Evolutionary conservation across 768 basidiomycete genomes (phyloP), one percentile per base, ranked within the genome.

Genomic region (Filobasidium wieringae): DNA sequence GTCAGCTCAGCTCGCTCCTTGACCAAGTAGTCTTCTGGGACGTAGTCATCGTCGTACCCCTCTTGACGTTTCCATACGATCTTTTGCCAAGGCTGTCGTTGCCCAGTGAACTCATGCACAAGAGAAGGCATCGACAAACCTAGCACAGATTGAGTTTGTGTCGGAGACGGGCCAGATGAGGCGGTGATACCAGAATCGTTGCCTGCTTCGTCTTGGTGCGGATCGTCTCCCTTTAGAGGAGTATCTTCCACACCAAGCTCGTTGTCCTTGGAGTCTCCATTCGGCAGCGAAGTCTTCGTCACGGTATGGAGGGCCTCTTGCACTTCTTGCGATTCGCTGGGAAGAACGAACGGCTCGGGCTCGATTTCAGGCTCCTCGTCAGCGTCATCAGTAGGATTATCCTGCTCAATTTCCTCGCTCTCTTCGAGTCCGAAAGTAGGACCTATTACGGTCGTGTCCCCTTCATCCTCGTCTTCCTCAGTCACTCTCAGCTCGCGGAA

Each of bases 11-110:
- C 22, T 40, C 40, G 34, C 9, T 60, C 45, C 9, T 57, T 51
- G 2, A 51, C 41, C 24, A 91, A 78, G 73, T 92, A 92, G 8
- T 81, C 77, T 7, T 78, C 74, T 9, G 86, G 84, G 53, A 92
- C 82, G 76, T 88, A 82, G 71, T 90, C 88, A 74, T 93, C 90
- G 32, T 86, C 84, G 57, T 65, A 70, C 68, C 79, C 83, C 1
- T 79, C 74, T 68, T 84, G 84, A 5, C 55, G 49, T 36, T 64
- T 58, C 64, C 63, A 72, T 17, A 72, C 7, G 14, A 47, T 47
- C 7, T 27, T 19, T 26, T 47, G 43, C 43, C 43, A 47, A 12
- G 43, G 43, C 22, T 47, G 22, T 12, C 43, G 43, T 27, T 47
- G 22, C 7, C 24, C 7, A 26, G 43, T n/a, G n/a, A n/a, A n/a